These are phyloP conservation scores for Coemansia sp. DNA, from an alignment of 192 early-diverging fungal species.

Conservation along the genomic window DNA sequence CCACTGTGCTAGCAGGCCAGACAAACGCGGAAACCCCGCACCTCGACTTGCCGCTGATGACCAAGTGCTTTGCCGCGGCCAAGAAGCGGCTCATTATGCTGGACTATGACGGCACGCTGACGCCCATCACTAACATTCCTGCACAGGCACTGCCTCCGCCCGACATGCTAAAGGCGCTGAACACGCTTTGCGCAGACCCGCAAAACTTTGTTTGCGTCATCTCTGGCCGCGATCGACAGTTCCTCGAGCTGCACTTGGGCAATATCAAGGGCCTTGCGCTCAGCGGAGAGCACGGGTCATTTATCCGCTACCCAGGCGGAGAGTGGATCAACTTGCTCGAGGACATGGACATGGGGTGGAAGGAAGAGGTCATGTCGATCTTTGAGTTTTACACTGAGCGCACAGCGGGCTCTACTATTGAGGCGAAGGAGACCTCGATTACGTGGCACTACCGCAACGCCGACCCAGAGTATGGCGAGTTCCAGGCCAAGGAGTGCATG, in stretches of 20 bases:
- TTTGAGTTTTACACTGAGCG: conserved; percentile 95
- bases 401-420: conserved; percentile 90
- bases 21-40: conserved; percentile 28
- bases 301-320: conserved; percentile 79
- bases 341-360: conserved; percentile 87
- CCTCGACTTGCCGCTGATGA: conserved; percentile 27
- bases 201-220: conserved; percentile 86
- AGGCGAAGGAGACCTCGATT: conserved; percentile 87
- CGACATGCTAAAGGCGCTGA: conserved; percentile 76
- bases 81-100: conserved; percentile 84
- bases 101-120: conserved; percentile 97
- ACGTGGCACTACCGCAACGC: conserved; percentile 97
- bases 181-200: conserved; percentile 68
- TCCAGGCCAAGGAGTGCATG: conserved; percentile 97
- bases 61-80: conserved; percentile 37
- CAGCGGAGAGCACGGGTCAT: conserved; percentile 94
- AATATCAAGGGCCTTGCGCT: conserved; percentile 72
- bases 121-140: conserved; percentile 84
- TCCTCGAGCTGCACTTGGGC: conserved; percentile 84
- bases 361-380: conserved; percentile 87
- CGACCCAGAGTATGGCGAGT: conserved; percentile 91
- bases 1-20: conserved; percentile 47
- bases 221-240: conserved; percentile 84
- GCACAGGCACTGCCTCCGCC: conserved; percentile 76
- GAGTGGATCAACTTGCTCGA: conserved; percentile 75